Conservation (phyloP, 2,329 filamentous ascomycete species). For the Fusarium sp. region DNA sequence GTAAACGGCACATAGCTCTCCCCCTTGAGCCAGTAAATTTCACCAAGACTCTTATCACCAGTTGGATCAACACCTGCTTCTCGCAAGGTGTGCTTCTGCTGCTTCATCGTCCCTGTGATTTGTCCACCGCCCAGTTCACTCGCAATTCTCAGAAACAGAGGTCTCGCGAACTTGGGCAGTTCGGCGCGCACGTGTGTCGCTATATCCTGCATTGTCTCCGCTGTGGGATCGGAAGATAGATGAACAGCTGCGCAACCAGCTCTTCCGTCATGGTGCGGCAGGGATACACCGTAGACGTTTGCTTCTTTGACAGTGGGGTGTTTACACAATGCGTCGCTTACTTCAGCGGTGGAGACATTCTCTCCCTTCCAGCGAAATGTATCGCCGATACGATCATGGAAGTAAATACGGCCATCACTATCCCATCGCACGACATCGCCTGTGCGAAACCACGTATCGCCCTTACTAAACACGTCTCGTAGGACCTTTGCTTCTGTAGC, state of each 20-base stretch:
- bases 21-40: constrained; percentile 74
- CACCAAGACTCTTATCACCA: constrained; percentile 60
- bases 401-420: constrained; percentile 78
- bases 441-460: constrained; percentile 85
- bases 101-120: constrained; percentile 88
- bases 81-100: constrained; percentile 83
- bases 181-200: constrained; percentile 68
- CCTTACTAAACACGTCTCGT: constrained; percentile 77
- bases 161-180: constrained; percentile 81
- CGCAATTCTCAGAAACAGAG: constrained; percentile 80
- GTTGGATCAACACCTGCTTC: constrained; percentile 78
- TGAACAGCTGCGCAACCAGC: constrained; percentile 83
- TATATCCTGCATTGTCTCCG: constrained; percentile 68
- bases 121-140: constrained; percentile 67
- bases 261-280: constrained; percentile 85
- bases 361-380: constrained; percentile 87
- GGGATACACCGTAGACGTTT: constrained; percentile 85
- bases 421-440: constrained; percentile 86
- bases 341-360: constrained; percentile 86
- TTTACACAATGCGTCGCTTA: constrained; percentile 78
- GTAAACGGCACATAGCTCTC: constrained; percentile 77
- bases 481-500: constrained; percentile 82
- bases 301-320: constrained; percentile 79
- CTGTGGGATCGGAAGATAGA: constrained; percentile 62
- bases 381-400: constrained; percentile 84